Evolutionary conservation across 1,139 yeast species (phyloP), one percentile per base, ranked within the genome.

Genomic region (Sugiyamaella grinbergsii): DNA sequence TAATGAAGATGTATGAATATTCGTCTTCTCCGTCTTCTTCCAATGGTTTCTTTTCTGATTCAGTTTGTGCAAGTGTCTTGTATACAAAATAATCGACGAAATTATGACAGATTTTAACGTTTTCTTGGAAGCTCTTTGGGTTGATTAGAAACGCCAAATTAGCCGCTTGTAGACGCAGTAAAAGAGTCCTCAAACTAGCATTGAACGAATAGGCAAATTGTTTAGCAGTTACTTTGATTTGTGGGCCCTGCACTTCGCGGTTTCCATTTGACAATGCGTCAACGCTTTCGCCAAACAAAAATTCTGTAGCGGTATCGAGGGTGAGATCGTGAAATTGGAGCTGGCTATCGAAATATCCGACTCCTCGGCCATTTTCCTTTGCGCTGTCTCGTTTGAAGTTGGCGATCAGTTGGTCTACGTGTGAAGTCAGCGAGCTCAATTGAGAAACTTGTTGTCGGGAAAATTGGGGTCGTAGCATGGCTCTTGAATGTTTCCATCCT

Each of bases 401-500:
- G 8, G 29, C 29, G n/a, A 56, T 32, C 28, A 59, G 49, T 15
- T 37, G 48, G 24, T 53, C 39, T n/a, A 50, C 47, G 42, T 59
- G 62, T 10, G 31, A 15, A 13, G 78, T 81, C 57, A 79, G 69
- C 22, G 71, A 55, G 50, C 69, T 66, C 40, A 79, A 74, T 56
- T 77, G 81, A 7, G 77, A 73, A 42, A 80, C 74, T 62, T 78
- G 82, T 58, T 78, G 81, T 53, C 81, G 69, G 19, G 78, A 71
- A 65, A 80, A 80, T 63, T 79, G 83, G 1, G 84, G 84, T 52
- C 83, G 71, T 59, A 80, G 72, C 76, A 80, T 67, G 1, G 81
- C 76, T 46, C 84, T 68, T 18, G 81, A 74, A 60, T 78, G 80
- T 58, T 78, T 76, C 84, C 84, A 80, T 2, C 78, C 80, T 36